These are phyloP conservation scores for Ceratobasidium sp. DNA, from an alignment of 1,284 basidiomycete species.

Conservation along the genomic window DNA sequence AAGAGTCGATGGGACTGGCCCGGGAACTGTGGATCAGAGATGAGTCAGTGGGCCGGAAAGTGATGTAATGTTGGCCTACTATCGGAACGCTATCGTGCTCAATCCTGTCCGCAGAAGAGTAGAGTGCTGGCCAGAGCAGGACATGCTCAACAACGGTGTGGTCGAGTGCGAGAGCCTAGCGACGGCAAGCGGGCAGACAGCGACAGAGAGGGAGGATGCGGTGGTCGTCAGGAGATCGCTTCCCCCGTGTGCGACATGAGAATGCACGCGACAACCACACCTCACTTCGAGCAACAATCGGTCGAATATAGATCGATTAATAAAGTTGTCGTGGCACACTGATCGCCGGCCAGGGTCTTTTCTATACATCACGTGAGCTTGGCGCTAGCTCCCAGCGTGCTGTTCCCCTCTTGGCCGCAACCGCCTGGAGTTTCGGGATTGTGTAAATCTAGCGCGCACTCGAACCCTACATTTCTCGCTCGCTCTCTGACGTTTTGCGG, in stretches of 20 bases:
- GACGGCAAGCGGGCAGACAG: not conserved
- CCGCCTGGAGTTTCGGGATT: not conserved
- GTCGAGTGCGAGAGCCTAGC: not conserved
- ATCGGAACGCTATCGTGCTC: not conserved
- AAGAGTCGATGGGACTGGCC: not conserved
- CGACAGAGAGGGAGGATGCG: not conserved
- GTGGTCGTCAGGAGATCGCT: not conserved
- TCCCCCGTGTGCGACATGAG: conserved; percentile 2
- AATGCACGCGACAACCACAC: conserved; percentile 7
- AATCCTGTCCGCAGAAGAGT: not conserved
- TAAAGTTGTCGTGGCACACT: not conserved
- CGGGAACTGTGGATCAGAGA: not conserved
- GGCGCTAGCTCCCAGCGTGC: not conserved
- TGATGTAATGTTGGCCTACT: not conserved
- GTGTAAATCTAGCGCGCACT: not conserved
- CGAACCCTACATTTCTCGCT: not conserved
- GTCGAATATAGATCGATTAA: conserved; percentile 4
- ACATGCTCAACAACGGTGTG: not conserved
- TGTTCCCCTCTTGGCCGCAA: not conserved
- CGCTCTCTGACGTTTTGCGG: not conserved
- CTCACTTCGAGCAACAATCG: not conserved
- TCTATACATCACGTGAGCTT: not conserved
- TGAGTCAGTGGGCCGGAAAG: not conserved
- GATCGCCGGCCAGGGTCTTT: conserved; percentile 7
- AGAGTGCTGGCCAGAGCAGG: not conserved